Evolutionary conservation across 345 rosid species (phyloP).

Genomic region (Syzygium aqueum): DNA sequence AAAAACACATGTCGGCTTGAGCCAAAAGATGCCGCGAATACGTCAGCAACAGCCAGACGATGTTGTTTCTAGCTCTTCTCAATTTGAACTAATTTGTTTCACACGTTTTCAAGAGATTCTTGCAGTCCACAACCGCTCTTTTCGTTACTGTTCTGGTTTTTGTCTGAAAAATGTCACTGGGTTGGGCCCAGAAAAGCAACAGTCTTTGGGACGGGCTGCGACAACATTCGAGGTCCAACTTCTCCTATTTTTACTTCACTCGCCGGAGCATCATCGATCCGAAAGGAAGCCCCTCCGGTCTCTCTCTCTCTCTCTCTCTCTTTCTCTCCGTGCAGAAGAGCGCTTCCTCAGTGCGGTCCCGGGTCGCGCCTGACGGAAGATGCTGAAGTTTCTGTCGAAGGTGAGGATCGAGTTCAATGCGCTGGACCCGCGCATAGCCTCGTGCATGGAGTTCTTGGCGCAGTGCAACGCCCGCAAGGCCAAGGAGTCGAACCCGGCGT

Average conservation of each 20-base stretch:
- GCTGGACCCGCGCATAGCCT: slow-evolving; percentile 61
- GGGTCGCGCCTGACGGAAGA: slow-evolving; percentile 3
- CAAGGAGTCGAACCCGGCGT: slow-evolving; percentile 78
- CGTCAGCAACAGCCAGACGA: neutral
- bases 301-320: neutral
- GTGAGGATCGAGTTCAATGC: slow-evolving; percentile 80
- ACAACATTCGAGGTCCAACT: neutral
- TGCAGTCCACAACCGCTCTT: neutral
- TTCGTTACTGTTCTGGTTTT: neutral
- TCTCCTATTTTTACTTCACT: neutral
- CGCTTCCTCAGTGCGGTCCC: no score
- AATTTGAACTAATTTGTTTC: neutral
- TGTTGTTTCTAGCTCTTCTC: neutral
- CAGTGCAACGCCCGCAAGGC: slow-evolving; percentile 90
- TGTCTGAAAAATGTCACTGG: neutral
- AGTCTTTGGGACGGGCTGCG: neutral
- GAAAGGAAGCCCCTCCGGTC: neutral
- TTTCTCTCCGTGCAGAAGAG: neutral
- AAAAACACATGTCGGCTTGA: neutral
- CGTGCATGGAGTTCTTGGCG: slow-evolving; percentile 85
- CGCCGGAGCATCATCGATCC: neutral
- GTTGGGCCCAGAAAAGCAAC: neutral
- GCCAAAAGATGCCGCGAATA: neutral
- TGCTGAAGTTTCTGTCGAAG: slow-evolving; percentile 88
- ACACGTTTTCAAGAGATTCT: neutral